Evolutionary conservation across 1,284 basidiomycete genomes (phyloP).

Genomic region (Irpex sp.): DNA sequence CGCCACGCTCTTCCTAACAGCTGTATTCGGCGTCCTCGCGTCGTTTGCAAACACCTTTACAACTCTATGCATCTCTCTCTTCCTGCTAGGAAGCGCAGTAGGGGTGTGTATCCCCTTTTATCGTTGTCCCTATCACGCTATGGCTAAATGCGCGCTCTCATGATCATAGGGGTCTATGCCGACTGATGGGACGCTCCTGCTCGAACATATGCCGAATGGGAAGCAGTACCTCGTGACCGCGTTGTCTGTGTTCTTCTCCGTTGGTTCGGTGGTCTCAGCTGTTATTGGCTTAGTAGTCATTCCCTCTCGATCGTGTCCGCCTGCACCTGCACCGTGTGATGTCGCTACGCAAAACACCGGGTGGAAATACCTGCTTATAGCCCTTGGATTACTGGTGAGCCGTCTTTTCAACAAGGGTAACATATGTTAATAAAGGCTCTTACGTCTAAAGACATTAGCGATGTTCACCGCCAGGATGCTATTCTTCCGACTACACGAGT

Average conservation of each 20-base stretch:
- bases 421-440: neutral
- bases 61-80: slow-evolving; percentile 82
- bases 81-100: slow-evolving; percentile 92
- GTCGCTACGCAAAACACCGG: slow-evolving; percentile 80
- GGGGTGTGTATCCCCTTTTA: slow-evolving; percentile 62
- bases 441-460: slow-evolving; percentile 69
- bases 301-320: slow-evolving; percentile 80
- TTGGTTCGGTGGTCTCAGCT: slow-evolving; percentile 89
- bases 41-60: slow-evolving; percentile 82
- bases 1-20: slow-evolving; percentile 90
- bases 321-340: slow-evolving; percentile 61
- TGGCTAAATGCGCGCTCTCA: no score
- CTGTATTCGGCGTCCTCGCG: slow-evolving; percentile 89
- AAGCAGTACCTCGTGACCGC: slow-evolving; percentile 95
- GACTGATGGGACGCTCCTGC: slow-evolving; percentile 93
- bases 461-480: slow-evolving; percentile 91
- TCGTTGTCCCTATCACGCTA: neutral
- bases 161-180: slow-evolving; percentile 88
- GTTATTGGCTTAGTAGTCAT: slow-evolving; percentile 83
- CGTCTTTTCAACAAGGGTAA: no score
- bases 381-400: slow-evolving; percentile 79
- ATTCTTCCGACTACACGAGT: slow-evolving; percentile 93
- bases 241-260: slow-evolving; percentile 95
- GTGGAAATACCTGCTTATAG: slow-evolving; percentile 87
- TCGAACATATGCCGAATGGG: slow-evolving; percentile 93